Conservation (phyloP, 1,284 basidiomycete species). For the Naganishia liquefaciens region DNA sequence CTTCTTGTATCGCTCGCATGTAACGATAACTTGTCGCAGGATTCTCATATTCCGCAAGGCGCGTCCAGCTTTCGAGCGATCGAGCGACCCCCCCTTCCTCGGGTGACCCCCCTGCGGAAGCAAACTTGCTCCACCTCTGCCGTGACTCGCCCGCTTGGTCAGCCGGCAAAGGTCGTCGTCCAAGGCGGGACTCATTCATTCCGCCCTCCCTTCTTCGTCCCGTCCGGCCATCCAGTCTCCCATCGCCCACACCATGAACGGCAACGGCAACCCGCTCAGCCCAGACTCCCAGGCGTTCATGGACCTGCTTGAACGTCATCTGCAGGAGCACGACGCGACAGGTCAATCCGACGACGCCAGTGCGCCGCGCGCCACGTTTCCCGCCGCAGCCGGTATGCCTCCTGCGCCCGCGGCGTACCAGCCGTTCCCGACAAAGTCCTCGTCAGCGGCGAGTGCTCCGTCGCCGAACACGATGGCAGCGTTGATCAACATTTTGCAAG, state of each 20-base stretch:
- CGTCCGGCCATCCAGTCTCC: not conserved
- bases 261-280: slow-evolving; percentile 26
- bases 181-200: no score
- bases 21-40: no score
- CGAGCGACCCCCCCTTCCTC: not conserved
- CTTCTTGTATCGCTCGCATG: no score
- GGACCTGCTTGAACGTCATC: slow-evolving; percentile 31
- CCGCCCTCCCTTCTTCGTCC: not conserved
- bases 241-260: not conserved
- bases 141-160: slow-evolving; percentile 10
- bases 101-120: not conserved
- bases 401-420: no score
- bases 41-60: no score
- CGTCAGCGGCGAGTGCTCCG: not conserved
- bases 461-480: slow-evolving; percentile 22
- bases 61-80: no score
- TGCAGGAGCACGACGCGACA: slow-evolving; percentile 20
- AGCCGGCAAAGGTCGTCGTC: slow-evolving; percentile 1
- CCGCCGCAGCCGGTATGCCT: not conserved
- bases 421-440: not conserved
- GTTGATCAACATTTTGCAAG: slow-evolving; percentile 14
- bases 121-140: not conserved
- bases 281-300: slow-evolving; percentile 33
- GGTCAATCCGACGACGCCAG: no score
- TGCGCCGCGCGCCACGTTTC: no score